Conservation (phyloP, 306 rosid species). For the Delonix regia region DNA sequence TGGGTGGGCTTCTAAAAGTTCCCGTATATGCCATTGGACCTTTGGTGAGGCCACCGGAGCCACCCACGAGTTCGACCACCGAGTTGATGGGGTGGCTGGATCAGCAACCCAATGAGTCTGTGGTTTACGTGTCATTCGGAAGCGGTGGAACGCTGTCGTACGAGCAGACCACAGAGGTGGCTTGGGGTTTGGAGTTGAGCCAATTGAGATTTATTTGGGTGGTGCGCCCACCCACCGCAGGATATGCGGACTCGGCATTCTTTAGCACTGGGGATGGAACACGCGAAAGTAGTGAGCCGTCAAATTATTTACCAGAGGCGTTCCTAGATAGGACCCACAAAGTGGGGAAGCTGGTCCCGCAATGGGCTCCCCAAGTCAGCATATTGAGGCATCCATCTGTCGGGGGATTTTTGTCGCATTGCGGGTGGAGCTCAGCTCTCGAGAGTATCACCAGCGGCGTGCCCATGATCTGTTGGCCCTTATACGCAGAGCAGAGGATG, state of each 20-base stretch:
- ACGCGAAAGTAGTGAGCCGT: neutral
- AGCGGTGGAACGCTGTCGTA: conserved; percentile 61
- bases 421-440: conserved; percentile 58
- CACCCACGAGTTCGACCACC: neutral
- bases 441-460: conserved; percentile 58
- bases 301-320: conserved; percentile 42
- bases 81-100: conserved; percentile 54
- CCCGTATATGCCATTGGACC: conserved; percentile 66
- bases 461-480: conserved; percentile 63
- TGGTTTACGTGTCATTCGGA: conserved; percentile 64
- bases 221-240: conserved; percentile 48
- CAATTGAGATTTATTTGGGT: conserved; percentile 68
- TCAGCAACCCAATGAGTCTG: conserved; percentile 51
- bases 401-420: conserved; percentile 57
- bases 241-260: neutral
- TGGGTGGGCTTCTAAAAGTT: conserved; percentile 21
- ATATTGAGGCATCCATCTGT: conserved; percentile 44
- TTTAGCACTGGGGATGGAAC: conserved; percentile 18
- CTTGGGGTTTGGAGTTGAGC: conserved; percentile 71
- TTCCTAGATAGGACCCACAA: conserved; percentile 41
- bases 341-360: conserved; percentile 32
- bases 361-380: conserved; percentile 54
- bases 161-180: conserved; percentile 63
- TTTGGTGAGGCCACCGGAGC: conserved; percentile 21
- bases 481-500: conserved; percentile 65